Base-by-base conservation (phyloP, 805 yeast genomes). In the Barnettozyma californica region DNA sequence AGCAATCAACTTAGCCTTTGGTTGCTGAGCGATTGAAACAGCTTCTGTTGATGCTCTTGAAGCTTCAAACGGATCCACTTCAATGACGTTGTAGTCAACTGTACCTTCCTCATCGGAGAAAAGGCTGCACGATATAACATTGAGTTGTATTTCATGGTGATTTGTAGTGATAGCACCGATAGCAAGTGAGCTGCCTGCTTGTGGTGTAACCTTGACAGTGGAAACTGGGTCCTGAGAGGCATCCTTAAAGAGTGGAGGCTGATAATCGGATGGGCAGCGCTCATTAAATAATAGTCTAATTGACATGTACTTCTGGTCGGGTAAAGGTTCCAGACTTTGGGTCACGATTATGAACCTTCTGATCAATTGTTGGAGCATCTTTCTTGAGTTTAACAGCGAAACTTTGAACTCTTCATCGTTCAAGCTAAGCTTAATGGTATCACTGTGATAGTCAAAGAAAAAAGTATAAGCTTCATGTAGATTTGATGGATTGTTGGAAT, bases 391-490 rank as follows among this genome's bases (percentile, higher is more conserved):
- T 21, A 68, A 55, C 26, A 66, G 54, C 5, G 45, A 50, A 37
- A 51, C 52, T 1, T 51, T 45, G 51, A 50, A 6, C 46, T 53
- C 25, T 29, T 18, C 11, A 18, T 55, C 41, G 20, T 52, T 62
- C 33, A 60, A 43, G 41, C 57, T 64, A 43, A 67, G 53, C 6
- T 52, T 55, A 18, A 63, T 59, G 38, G 62, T 63, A 27, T 59
- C 54, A 2, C 57, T 57, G n/a, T 52, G 60, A 55, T 80, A 80
- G 31, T 68, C 68, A 33, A 81, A 65, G 11, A 65, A 63, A 51
- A 81, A 80, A 5, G 74, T 61, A 55, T 81, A 81, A 16, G 74
- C 71, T 57, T 82, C 87, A 37, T 65, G 59, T 5, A 79, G 53
- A 0, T 69, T 68, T 4, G 61, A 58, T 4, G 82, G 81, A 4